Base-by-base conservation (phyloP, 2,329 filamentous ascomycete genomes). In the Xylaria polymorpha region DNA sequence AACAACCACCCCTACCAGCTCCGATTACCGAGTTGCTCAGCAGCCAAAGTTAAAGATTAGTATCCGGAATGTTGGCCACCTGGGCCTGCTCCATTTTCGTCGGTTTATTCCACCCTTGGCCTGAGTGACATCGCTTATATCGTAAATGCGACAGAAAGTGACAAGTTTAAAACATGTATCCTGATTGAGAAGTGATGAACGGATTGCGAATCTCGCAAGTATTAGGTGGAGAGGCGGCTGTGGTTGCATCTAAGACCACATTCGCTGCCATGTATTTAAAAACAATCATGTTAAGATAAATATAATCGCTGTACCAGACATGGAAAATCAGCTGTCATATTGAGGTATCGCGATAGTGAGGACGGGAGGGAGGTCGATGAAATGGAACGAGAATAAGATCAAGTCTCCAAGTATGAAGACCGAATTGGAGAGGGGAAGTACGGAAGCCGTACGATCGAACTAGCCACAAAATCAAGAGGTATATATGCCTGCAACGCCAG, bases 261-360 rank as follows among this genome's bases (percentile, higher is more conserved):
- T 35, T 46, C 50, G 64, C 55, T 20, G 43, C 59, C 46, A 46
- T 67, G 59, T 70, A 71, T 77, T 75, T 77, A 79, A 76, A 75
- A 76, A 77, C 74, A 51, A 75, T 67, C 73, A 77, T 74, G 73
- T 70, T 75, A 71, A 79, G 75, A 72, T 74, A 77, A 82, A 76
- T 79, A 83, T 80, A 82, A 86, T 86, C 85, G 85, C 83, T 87
- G 86, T 88, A 82, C 87, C 85, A 84, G 86, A 87, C 86, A 86
- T 79, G 84, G 84, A 87, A 83, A 84, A 87, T 84, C 84, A 83
- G 84, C 80, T 81, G 81, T 77, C 81, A 79, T 82, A 80, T 76
- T 79, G 79, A 81, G 79, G 79, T 82, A 84, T 87, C 83, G 84
- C 87, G 85, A 87, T 88, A 85, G 82, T 85, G 80, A 84, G 84